A percentile compares a stretch with the other conserved stretches of the same genome.
phyloP scores from a whole-genome alignment of 1,284 basidiomycete species.

The Blastosporella zonata region DNA sequence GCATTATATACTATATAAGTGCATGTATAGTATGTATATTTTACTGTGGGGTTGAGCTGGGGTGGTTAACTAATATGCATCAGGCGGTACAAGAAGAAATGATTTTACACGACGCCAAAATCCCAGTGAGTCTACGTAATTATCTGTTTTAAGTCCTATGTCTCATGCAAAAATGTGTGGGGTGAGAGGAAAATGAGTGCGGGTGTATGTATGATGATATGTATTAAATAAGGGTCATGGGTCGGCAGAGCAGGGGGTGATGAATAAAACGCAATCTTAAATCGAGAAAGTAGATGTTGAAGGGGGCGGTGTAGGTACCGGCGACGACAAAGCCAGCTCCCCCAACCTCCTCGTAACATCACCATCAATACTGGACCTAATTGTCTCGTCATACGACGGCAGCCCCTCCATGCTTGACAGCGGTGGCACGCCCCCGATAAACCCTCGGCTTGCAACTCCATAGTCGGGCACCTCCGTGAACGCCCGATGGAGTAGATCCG shows the following conservation, averaged over 20 bases:
- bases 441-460: constrained; percentile 74
- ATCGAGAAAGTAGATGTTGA: background rate
- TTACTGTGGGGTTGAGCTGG: too few species aligned
- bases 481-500: constrained; percentile 51
- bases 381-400: constrained; percentile 76
- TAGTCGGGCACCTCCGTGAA: constrained; percentile 84
- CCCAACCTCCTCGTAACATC: constrained; percentile 12
- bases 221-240: background rate
- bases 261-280: background rate
- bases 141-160: background rate
- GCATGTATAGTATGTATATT: too few species aligned
- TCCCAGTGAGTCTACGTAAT: background rate
- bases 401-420: constrained; percentile 69
- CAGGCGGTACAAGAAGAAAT: background rate
- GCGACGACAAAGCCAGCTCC: constrained; percentile 2
- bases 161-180: background rate
- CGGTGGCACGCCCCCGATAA: constrained; percentile 85
- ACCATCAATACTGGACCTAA: constrained; percentile 13
- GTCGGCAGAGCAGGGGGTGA: background rate
- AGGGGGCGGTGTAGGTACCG: background rate
- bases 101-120: background rate
- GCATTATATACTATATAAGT: too few species aligned
- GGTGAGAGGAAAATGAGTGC: background rate
- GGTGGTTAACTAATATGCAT: too few species aligned
- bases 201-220: background rate